Evolutionary conservation across 208 protist genomes (phyloP).

Genomic region (Trypanosoma platydactyli): DNA sequence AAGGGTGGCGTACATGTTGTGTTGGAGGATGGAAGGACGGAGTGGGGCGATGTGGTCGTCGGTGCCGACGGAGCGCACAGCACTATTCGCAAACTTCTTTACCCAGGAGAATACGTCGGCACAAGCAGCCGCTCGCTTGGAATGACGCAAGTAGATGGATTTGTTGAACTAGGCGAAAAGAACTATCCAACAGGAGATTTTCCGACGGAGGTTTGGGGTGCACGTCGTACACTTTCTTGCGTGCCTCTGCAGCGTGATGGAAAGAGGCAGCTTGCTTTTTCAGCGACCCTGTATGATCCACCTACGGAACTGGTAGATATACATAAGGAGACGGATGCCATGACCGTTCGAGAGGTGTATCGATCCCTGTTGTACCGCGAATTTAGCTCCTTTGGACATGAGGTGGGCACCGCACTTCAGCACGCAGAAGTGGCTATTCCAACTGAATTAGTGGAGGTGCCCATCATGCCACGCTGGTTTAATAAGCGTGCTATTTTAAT

Average conservation of each 20-base stretch:
- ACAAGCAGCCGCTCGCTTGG: slow-evolving; percentile 64
- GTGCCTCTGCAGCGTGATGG: slow-evolving; percentile 48
- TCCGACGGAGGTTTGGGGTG: slow-evolving; percentile 73
- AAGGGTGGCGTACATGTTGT: slow-evolving; percentile 83
- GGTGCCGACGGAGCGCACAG: slow-evolving; percentile 88
- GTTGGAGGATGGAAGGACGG: slow-evolving; percentile 66
- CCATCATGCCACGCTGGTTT: slow-evolving; percentile 89
- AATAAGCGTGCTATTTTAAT: slow-evolving; percentile 86
- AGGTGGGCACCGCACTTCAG: slow-evolving; percentile 37
- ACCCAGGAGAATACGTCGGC: slow-evolving; percentile 72
- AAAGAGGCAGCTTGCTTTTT: slow-evolving; percentile 60
- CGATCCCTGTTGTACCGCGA: slow-evolving; percentile 48
- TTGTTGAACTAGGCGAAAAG: slow-evolving; percentile 36
- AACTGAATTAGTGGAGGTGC: slow-evolving; percentile 78
- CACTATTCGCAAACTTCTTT: slow-evolving; percentile 75
- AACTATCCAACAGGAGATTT: slow-evolving; percentile 43
- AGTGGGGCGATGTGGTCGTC: slow-evolving; percentile 90
- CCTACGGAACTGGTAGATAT: slow-evolving; percentile 61
- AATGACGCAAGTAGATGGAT: slow-evolving; percentile 82
- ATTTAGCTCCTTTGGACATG: slow-evolving; percentile 53
- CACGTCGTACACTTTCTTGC: slow-evolving; percentile 36
- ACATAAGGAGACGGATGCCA: slow-evolving; percentile 33
- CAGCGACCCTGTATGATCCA: slow-evolving; percentile 62
- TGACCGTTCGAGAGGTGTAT: slow-evolving; percentile 49
- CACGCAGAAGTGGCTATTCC: slow-evolving; percentile 60